Evolutionary conservation across 208 protist species (phyloP).

Genomic region (Acanthamoeba lenticulata): DNA sequence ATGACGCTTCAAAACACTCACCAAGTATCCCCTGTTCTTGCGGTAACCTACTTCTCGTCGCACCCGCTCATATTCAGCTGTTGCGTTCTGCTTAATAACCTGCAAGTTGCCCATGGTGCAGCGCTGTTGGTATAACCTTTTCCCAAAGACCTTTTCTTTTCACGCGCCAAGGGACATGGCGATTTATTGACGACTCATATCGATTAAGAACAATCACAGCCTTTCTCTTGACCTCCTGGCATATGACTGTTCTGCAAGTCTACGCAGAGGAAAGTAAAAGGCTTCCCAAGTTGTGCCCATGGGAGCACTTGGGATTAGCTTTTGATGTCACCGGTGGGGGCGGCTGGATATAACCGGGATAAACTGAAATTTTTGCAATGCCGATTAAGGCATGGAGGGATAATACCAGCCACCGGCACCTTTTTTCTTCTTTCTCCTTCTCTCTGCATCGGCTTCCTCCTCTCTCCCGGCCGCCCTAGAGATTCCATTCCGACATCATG

Average conservation of each 20-base stretch:
- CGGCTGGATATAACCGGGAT: not conserved
- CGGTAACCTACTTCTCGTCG: not conserved
- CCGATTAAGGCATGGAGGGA: not conserved
- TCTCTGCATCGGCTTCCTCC: constrained; percentile 64
- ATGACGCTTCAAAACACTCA: not conserved
- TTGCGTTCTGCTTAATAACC: not conserved
- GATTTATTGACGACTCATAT: too few species aligned
- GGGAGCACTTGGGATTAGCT: too few species aligned
- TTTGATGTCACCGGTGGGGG: not conserved
- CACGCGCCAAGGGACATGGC: too few species aligned
- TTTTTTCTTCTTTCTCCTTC: constrained; percentile 55
- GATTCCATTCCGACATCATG: constrained; percentile 44
- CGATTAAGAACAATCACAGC: too few species aligned
- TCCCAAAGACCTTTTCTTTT: too few species aligned
- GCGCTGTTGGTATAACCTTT: not conserved
- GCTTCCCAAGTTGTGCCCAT: too few species aligned
- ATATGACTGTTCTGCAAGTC: too few species aligned
- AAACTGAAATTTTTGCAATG: not conserved
- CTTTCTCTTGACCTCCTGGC: too few species aligned
- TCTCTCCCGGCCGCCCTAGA: constrained; percentile 16
- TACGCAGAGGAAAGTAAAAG: too few species aligned
- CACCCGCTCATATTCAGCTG: constrained; percentile 3
- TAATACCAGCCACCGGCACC: not conserved
- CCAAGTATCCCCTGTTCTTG: constrained; percentile 22
- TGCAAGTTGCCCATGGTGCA: constrained; percentile 4